Percentiles rank a stretch among this genome's conserved stretches.
These are phyloP conservation scores for Parachlorella kessleri DNA, from an alignment of 139 green algal genomes.

Conservation along the genomic window DNA sequence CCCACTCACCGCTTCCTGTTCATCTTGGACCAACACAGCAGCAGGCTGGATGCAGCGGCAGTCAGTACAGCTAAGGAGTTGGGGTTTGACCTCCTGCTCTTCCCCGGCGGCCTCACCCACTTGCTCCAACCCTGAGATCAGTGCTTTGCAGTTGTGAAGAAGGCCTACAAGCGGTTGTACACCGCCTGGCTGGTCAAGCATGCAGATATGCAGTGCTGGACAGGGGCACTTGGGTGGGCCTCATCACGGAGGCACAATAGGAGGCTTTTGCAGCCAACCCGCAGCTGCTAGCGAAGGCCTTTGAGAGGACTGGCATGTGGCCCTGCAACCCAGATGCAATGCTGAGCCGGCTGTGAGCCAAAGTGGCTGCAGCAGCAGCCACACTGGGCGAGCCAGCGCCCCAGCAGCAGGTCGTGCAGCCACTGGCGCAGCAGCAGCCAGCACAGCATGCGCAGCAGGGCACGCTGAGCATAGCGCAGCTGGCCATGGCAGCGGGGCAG, in stretches of 20 bases:
- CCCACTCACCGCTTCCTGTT: background rate
- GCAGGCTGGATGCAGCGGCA: background rate
- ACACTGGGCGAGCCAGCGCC: background rate
- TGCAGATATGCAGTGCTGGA: background rate
- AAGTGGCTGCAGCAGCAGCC: background rate
- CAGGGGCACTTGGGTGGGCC: constrained; percentile 4
- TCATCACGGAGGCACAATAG: background rate
- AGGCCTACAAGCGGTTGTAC: background rate
- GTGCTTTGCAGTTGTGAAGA: background rate
- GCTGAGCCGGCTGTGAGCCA: background rate
- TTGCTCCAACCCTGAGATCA: constrained; percentile 5
- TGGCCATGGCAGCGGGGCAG: background rate
- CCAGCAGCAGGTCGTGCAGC: background rate
- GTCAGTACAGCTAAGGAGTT: background rate
- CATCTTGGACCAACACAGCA: constrained; percentile 1
- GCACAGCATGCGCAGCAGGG: background rate
- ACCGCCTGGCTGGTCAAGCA: background rate
- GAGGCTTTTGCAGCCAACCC: background rate
- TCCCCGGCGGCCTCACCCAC: constrained; percentile 2
- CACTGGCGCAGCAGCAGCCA: background rate
- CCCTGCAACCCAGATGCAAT: background rate
- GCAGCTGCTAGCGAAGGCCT: background rate
- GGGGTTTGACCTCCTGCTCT: constrained; percentile 6
- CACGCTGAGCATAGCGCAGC: background rate
- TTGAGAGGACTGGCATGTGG: background rate